A percentile compares a stretch with the other conserved stretches of the same genome.
These are phyloP conservation scores for Pouteria campechiana DNA, from an alignment of 179 eudicot genomes.

Conservation along the genomic window DNA sequence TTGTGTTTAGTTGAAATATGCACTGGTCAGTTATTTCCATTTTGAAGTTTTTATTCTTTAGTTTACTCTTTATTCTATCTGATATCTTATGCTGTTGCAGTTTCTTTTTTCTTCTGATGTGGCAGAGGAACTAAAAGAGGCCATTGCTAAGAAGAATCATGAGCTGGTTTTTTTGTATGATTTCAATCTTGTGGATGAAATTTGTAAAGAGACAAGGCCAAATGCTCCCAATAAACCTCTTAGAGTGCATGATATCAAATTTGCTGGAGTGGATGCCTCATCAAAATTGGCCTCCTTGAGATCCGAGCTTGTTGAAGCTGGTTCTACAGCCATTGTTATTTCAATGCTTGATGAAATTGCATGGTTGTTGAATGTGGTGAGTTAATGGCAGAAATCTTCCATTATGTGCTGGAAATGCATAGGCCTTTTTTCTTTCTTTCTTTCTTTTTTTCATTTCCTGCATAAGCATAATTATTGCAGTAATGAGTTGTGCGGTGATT, in stretches of 20 bases:
- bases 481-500: too few species aligned
- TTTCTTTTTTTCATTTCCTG: not conserved
- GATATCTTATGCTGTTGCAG: too few species aligned
- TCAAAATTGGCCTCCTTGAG: slow-evolving; percentile 65
- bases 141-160: slow-evolving; percentile 56
- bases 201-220: slow-evolving; percentile 82
- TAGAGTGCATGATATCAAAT: slow-evolving; percentile 78
- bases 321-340: slow-evolving; percentile 67
- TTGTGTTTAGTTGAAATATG: too few species aligned
- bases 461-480: too few species aligned
- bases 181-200: slow-evolving; percentile 79
- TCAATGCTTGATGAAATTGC: slow-evolving; percentile 92
- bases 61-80: too few species aligned
- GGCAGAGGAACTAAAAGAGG: slow-evolving; percentile 80
- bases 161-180: slow-evolving; percentile 75
- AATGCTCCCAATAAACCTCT: slow-evolving; percentile 51
- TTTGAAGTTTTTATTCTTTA: too few species aligned
- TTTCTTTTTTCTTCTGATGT: slow-evolving; percentile 90
- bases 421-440: not conserved
- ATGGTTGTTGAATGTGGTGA: slow-evolving; percentile 92
- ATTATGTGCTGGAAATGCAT: not conserved
- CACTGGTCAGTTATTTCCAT: too few species aligned
- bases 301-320: slow-evolving; percentile 53
- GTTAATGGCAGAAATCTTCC: too few species aligned
- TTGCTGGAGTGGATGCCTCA: slow-evolving; percentile 75